Evolutionary conservation across 129 eudicot genomes (phyloP).

Genomic region (Dittrichia graveolens): DNA sequence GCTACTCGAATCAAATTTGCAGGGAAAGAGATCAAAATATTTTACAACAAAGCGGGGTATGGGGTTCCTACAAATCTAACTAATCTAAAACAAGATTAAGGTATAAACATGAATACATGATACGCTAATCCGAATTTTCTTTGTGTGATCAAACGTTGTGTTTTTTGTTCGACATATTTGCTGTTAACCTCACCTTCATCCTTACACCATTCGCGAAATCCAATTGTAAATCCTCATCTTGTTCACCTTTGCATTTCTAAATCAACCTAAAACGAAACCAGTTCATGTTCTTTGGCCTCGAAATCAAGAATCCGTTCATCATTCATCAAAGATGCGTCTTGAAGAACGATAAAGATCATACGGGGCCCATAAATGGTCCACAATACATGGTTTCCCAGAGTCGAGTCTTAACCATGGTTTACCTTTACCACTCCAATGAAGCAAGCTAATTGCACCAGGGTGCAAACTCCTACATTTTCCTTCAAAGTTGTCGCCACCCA

Average conservation of each 20-base stretch:
- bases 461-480: constrained; percentile 62
- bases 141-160: constrained; percentile 2
- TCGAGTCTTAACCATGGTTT: constrained; percentile 69
- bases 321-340: constrained; percentile 12
- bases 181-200: constrained; percentile 38
- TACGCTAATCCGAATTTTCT: constrained; percentile 23
- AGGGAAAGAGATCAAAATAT: constrained; percentile 31
- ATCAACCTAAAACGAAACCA: constrained; percentile 28
- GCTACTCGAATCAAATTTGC: constrained; percentile 31
- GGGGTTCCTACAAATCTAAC: constrained; percentile 34
- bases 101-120: constrained; percentile 17
- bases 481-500: constrained; percentile 59
- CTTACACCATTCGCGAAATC: constrained; percentile 21
- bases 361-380: constrained; percentile 63
- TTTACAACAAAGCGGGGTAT: constrained; percentile 35
- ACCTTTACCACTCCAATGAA: constrained; percentile 69
- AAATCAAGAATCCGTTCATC: constrained; percentile 24
- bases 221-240: constrained; percentile 33
- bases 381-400: constrained; percentile 51
- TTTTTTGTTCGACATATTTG: constrained; percentile 22
- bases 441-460: constrained; percentile 59
- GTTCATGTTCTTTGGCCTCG: constrained; percentile 33
- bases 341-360: constrained; percentile 58
- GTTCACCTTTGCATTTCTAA: constrained; percentile 29
- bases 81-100: constrained; percentile 34